These are phyloP conservation scores for Chondrus crispus DNA, from an alignment of 23 red algal genomes.

Conservation along the genomic window DNA sequence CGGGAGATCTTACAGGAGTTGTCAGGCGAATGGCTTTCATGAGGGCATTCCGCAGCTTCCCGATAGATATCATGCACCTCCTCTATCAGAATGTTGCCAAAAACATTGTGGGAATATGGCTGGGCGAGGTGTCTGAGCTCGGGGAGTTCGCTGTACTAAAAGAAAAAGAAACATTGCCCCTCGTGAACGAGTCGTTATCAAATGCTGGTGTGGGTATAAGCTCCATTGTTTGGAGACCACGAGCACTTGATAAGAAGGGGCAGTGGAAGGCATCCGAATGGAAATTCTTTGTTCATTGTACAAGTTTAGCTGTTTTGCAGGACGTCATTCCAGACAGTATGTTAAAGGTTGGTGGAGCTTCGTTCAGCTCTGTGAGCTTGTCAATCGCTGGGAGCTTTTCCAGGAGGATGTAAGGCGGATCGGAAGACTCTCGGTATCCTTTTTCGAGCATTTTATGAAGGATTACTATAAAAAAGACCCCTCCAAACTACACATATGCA, in stretches of 20 bases:
- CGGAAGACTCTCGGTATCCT: neutral
- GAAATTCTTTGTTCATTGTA: no score
- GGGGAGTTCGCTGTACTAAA: no score
- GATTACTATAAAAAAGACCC: neutral
- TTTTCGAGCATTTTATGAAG: neutral
- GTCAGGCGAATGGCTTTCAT: neutral
- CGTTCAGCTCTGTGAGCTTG: neutral
- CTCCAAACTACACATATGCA: neutral
- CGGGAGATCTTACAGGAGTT: neutral
- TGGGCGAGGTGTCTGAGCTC: no score
- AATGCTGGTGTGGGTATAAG: no score
- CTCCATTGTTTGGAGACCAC: no score
- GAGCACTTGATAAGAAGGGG: no score
- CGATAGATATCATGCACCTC: constrained; percentile 33
- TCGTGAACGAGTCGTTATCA: no score
- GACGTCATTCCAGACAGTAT: no score
- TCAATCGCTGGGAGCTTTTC: neutral
- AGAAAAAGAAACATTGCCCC: no score
- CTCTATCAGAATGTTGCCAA: neutral
- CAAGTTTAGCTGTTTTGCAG: neutral
- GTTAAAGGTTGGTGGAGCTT: no score
- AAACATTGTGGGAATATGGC: neutral
- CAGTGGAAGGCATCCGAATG: no score
- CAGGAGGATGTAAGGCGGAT: neutral
- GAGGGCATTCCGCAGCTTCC: neutral